Evolutionary conservation across 306 rosid genomes (phyloP).

Genomic region (Astragalus membranaceus): DNA sequence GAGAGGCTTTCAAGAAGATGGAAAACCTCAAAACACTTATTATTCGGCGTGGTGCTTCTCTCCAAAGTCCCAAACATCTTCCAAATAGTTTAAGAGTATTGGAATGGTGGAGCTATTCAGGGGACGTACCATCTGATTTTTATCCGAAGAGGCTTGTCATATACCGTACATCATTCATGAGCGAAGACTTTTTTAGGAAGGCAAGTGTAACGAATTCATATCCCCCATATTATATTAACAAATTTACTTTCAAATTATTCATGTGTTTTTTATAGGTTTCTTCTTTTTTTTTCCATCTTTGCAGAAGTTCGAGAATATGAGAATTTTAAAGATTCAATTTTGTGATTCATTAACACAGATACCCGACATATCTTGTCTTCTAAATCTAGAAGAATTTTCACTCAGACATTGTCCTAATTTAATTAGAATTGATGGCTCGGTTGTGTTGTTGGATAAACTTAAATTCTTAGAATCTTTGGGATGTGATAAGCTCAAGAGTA

Average conservation of each 20-base stretch:
- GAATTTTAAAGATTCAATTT: not conserved
- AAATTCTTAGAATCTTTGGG: no score
- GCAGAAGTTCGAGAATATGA: no score
- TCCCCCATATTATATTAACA: not conserved
- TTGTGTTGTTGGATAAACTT: not conserved
- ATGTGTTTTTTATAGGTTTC: not conserved
- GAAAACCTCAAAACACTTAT: no score
- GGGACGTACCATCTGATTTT: not conserved
- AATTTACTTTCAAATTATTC: no score
- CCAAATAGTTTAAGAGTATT: not conserved
- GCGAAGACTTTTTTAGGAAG: not conserved
- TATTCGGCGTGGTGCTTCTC: no score
- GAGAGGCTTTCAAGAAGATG: not conserved
- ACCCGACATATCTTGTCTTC: not conserved
- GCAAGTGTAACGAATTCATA: not conserved
- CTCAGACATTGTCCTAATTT: not conserved
- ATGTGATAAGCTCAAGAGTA: not conserved
- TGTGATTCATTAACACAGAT: not conserved
- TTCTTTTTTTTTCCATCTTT: no score
- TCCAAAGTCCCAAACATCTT: not conserved
- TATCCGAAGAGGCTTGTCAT: not conserved
- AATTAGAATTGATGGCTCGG: not conserved
- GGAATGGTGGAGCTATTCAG: not conserved
- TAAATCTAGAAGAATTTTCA: not conserved
- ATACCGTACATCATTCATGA: no score